These are phyloP conservation scores for Geopyxis carbonaria DNA, from an alignment of 495 filamentous ascomycete species.

Conservation along the genomic window DNA sequence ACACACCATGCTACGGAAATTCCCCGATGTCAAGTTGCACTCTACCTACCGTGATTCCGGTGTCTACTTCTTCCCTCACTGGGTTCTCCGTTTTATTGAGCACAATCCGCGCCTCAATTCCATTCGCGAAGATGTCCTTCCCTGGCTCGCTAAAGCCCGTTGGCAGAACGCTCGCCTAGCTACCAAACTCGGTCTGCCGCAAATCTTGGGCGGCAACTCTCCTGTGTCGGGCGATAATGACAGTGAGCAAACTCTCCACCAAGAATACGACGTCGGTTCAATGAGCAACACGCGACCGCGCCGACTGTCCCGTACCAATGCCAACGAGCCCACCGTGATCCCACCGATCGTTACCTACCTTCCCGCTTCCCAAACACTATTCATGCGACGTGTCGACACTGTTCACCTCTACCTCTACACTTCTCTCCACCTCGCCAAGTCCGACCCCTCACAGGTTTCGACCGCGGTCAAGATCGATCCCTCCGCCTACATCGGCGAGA, in stretches of 20 bases:
- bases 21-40: conserved; percentile 57
- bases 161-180: conserved; percentile 75
- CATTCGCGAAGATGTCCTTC: conserved; percentile 79
- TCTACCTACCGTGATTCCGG: conserved; percentile 67
- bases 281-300: conserved; percentile 39
- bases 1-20: conserved; percentile 49
- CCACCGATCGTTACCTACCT: conserved; percentile 20
- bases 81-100: conserved; percentile 68
- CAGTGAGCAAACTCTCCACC: conserved; percentile 15
- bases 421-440: conserved; percentile 72
- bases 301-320: conserved; percentile 21
- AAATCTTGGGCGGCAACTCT: conserved; percentile 38
- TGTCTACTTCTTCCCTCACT: conserved; percentile 81
- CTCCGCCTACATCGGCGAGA: conserved; percentile 54
- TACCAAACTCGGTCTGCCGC: conserved; percentile 54
- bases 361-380: conserved; percentile 29
- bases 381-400: conserved; percentile 79
- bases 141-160: conserved; percentile 83
- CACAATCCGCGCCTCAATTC: conserved; percentile 65
- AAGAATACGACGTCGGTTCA: conserved; percentile 36
- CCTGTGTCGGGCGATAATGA: conserved; percentile 27
- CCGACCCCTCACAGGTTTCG: conserved; percentile 39
- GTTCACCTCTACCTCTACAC: conserved; percentile 58
- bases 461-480: conserved; percentile 62
- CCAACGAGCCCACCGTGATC: conserved; percentile 31